Base-by-base conservation (phyloP, 805 yeast species). In the Priceomyces medius region DNA sequence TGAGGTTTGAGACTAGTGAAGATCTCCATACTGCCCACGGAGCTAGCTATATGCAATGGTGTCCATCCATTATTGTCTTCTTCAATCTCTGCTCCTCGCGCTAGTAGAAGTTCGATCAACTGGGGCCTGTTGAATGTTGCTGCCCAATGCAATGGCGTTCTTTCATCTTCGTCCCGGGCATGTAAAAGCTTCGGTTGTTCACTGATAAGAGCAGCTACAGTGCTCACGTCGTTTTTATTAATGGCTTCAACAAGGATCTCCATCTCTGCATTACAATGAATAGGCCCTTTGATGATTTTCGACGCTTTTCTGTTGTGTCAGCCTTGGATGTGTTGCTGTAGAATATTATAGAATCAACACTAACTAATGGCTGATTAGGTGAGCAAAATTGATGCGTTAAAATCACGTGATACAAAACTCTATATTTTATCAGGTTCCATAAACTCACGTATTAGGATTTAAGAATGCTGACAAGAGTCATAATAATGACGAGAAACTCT, bases 131-230 rank as follows among this genome's bases (percentile, higher is more conserved):
- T 76, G 50, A 73, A 73, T 1, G 95, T 78, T 20, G 83, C 79
- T 1, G 97, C 96, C 97, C 97, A 90, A 59, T 88, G 95, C 36
- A 89, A 64, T 2, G 96, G 85, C 2, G 85, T 80, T 48, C 97
- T 73, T 1, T 81, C 83, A 54, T 89, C 97, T 2, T 71, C 74
- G 59, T 90, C 97, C 45, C 60, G 69, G 12, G 53, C 38, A 2
- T 73, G 50, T 0, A 77, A 75, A 10, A 68, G 55, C 23, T 71
- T 65, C 6, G 88, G 83, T 35, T 76, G 60, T 17, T 73, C 66
- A 8, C 64, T 61, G 4, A 87, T 54, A 1, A 83, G 52, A 2
- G 73, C 71, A 45, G 72, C 71, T 9, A 80, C 87, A 4, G 73
- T 65, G 14, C 72, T 60, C 3, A 68, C 53, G 35, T 85, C 74